These are phyloP conservation scores for Talaromyces wortmannii DNA, from an alignment of 495 filamentous ascomycete species.

Conservation along the genomic window DNA sequence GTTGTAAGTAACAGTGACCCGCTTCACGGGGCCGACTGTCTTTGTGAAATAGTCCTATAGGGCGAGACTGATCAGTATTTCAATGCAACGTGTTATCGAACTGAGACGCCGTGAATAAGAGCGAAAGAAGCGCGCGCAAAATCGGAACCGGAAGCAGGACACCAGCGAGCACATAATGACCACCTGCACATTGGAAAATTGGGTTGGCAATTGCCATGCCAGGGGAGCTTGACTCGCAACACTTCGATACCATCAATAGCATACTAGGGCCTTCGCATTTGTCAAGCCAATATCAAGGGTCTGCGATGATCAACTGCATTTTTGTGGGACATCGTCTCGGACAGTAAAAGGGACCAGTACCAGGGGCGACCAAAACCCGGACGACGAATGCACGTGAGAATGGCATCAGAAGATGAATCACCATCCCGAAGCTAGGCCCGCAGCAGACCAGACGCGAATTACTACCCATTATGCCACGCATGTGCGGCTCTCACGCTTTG, in stretches of 20 bases:
- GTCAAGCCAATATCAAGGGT: neutral
- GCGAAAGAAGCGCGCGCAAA: slow-evolving; percentile 7
- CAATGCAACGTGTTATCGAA: slow-evolving; percentile 13
- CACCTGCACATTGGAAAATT: neutral
- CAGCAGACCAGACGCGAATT: neutral
- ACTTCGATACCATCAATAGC: neutral
- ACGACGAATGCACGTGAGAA: neutral
- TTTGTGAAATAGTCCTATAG: slow-evolving; percentile 92
- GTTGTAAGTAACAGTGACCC: slow-evolving; percentile 82
- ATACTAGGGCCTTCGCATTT: neutral
- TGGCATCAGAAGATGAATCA: neutral
- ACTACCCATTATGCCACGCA: neutral
- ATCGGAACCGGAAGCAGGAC: slow-evolving; percentile 29
- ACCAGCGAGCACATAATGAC: slow-evolving; percentile 68
- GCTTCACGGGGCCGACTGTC: slow-evolving; percentile 83
- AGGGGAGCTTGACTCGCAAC: neutral
- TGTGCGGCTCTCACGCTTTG: neutral
- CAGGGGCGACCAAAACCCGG: neutral
- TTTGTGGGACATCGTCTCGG: neutral
- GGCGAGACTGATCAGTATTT: slow-evolving; percentile 35
- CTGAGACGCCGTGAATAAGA: slow-evolving; percentile 5
- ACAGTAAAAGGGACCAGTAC: neutral
- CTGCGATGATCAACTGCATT: too few relatives aligned
- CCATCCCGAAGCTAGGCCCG: neutral
- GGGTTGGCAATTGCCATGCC: neutral